These are phyloP conservation scores for Alternaria incomplexa DNA, from an alignment of 2,329 filamentous ascomycete genomes.

Conservation along the genomic window DNA sequence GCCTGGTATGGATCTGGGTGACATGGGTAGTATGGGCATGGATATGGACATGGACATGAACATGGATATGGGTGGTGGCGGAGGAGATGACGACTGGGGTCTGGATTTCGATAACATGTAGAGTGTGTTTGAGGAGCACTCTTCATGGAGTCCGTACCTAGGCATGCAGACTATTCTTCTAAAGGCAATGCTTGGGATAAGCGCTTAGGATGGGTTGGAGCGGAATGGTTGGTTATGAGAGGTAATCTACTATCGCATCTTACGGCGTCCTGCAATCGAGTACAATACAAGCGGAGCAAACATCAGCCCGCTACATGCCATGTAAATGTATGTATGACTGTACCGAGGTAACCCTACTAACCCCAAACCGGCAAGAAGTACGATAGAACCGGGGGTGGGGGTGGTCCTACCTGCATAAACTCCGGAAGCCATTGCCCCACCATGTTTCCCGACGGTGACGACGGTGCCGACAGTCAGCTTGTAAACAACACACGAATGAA, in stretches of 20 bases:
- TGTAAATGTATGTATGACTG: background rate
- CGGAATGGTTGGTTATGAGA: background rate
- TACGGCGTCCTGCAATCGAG: background rate
- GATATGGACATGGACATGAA: slow-evolving; percentile 29
- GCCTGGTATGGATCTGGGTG: slow-evolving; percentile 37
- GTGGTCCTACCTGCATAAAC: background rate
- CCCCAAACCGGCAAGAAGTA: background rate
- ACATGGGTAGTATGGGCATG: slow-evolving; percentile 40
- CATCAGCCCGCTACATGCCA: background rate
- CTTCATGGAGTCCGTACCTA: background rate
- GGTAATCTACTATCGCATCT: background rate
- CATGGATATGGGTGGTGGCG: slow-evolving; percentile 36
- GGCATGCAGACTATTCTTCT: background rate
- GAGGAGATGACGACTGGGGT: slow-evolving; percentile 48
- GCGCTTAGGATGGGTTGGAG: background rate
- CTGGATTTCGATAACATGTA: slow-evolving; percentile 52
- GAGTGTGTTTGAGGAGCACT: background rate
- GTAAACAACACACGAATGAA: background rate
- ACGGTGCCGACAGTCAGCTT: background rate
- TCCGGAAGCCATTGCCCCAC: slow-evolving; percentile 1
- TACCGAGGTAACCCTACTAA: slow-evolving; percentile 3
- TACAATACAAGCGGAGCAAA: background rate
- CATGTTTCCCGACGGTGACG: background rate
- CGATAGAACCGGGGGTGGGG: background rate
- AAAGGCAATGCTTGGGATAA: background rate